Percentiles rank a stretch among this genome's conserved stretches.
phyloP scores from a whole-genome alignment of 202 grass and related monocot species.

The Tripidium arundinaceum region DNA sequence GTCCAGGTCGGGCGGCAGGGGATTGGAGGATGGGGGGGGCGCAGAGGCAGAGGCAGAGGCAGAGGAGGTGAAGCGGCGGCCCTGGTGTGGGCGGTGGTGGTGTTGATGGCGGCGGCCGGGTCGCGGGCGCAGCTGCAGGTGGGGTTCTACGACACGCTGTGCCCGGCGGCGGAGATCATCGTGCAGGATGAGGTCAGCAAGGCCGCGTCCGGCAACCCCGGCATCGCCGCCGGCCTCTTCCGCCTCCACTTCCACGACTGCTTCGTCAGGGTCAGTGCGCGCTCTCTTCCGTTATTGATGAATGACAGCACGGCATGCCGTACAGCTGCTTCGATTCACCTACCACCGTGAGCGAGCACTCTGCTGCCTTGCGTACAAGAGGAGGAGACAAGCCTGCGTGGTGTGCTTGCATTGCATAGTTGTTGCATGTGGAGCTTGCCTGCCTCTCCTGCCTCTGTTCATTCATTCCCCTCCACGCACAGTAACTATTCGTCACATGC shows the following conservation, averaged over 20 bases:
- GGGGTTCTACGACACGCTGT: constrained; percentile 62
- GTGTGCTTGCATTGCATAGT: too few species aligned
- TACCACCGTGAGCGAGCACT: too few species aligned
- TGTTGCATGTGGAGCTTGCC: too few species aligned
- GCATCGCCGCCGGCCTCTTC: constrained; percentile 45
- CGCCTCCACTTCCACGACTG: constrained; percentile 87
- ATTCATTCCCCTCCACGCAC: too few species aligned
- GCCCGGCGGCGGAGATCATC: constrained; percentile 81
- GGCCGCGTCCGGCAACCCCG: constrained; percentile 32
- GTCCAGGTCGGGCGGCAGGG: neutral
- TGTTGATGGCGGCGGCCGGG: neutral
- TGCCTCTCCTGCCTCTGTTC: too few species aligned
- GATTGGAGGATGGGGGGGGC: neutral
- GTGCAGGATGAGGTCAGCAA: constrained; percentile 70
- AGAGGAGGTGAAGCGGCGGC: neutral
- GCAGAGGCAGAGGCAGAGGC: neutral
- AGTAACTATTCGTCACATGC: too few species aligned
- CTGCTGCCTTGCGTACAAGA: too few species aligned
- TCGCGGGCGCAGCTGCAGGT: constrained; percentile 53
- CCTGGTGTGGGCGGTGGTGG: neutral
- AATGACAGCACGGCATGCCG: too few species aligned
- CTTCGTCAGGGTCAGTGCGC: constrained; percentile 74
- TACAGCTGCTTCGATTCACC: too few species aligned
- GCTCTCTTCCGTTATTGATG: too few species aligned
- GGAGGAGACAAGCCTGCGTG: too few species aligned